These are phyloP conservation scores for Schizophyllum commune DNA, from an alignment of 1,284 basidiomycete genomes.

Conservation along the genomic window DNA sequence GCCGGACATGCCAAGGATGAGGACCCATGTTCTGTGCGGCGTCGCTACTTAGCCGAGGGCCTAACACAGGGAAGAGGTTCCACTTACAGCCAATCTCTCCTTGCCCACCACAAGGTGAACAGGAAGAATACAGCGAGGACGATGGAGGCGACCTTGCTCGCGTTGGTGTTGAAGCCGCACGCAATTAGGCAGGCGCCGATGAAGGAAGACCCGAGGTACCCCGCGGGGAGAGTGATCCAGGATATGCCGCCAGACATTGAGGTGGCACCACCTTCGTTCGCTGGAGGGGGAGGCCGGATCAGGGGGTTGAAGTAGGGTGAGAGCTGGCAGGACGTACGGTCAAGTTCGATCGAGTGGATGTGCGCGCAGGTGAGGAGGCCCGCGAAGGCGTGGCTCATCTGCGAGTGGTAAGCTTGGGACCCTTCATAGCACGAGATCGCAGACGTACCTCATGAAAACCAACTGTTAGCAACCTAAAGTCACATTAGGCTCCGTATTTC, in stretches of 20 bases:
- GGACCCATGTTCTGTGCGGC: constrained; percentile 52
- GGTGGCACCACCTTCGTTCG: constrained; percentile 91
- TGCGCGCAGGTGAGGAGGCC: constrained; percentile 86
- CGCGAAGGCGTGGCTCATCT: constrained; percentile 82
- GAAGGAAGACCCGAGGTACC: constrained; percentile 87
- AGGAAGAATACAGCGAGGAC: constrained; percentile 83
- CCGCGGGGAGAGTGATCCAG: constrained; percentile 81
- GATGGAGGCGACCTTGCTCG: constrained; percentile 83
- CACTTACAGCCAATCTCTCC: constrained; percentile 70
- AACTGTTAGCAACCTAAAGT: constrained; percentile 64
- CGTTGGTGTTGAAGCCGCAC: constrained; percentile 91
- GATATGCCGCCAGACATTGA: constrained; percentile 89
- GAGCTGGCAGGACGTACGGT: constrained; percentile 43
- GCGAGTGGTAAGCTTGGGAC: constrained; percentile 3
- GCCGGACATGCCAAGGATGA: constrained; percentile 72
- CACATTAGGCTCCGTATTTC: not conserved
- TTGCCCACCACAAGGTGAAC: constrained; percentile 90
- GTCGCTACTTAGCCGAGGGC: not conserved
- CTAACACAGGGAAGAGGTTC: not conserved
- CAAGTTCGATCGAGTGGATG: constrained; percentile 83
- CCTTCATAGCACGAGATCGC: not conserved
- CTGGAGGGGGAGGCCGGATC: constrained; percentile 29
- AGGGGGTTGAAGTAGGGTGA: constrained; percentile 8
- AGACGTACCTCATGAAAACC: constrained; percentile 79
- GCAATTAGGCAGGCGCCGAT: constrained; percentile 88